Evolutionary conservation across 2,329 filamentous ascomycete species (phyloP), one percentile per base, ranked within the genome.

Genomic region (Fusarium miscanthi): DNA sequence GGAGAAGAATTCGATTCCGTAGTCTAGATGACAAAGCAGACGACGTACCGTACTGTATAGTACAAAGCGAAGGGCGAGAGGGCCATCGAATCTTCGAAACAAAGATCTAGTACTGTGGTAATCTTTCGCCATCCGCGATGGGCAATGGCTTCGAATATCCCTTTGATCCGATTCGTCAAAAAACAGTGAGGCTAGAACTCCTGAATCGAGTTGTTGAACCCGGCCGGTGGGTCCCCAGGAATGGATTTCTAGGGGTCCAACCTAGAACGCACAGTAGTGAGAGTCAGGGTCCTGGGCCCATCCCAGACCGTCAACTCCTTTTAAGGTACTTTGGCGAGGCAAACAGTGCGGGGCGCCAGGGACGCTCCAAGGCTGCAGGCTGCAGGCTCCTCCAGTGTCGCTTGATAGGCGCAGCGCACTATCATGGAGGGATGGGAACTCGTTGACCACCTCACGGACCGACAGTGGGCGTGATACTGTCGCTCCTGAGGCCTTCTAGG

Each of bases 161-260:
- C 42, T 19, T 51, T n/a, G 42, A 69, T 74, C 72, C 72, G 71
- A 72, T 74, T 74, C 67, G 71, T 40, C 54, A 13, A 58, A 58
- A 33, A 53, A 35, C 19, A 38, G 42, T 53, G 38, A 59, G 60
- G 45, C 69, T 54, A 62, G 63, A 61, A 60, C 70, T 72, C 70
- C 71, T 74, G 71, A 72, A 65, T 74, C 71, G 71, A 74, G 69
- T 74, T 59, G 71, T 69, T 60, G 56, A 45, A 25, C 52, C 43
- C 37, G 42, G 42, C 54, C 17, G 33, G 66, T 72, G 70, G 70
- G 62, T 59, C 67, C 10, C 23, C 17, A 38, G 19, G 10, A 23
- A 57, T 68, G 23, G 14, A 23, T 59, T 68, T 71, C 65, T 73
- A 74, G 59, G 66, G 70, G 70, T 72, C 63, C 69, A 60, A 61